Evolutionary conservation across 129 eudicot species (phyloP), one percentile per base, ranked within the genome.

Genomic region (Pseudognaphalium luteoalbum): DNA sequence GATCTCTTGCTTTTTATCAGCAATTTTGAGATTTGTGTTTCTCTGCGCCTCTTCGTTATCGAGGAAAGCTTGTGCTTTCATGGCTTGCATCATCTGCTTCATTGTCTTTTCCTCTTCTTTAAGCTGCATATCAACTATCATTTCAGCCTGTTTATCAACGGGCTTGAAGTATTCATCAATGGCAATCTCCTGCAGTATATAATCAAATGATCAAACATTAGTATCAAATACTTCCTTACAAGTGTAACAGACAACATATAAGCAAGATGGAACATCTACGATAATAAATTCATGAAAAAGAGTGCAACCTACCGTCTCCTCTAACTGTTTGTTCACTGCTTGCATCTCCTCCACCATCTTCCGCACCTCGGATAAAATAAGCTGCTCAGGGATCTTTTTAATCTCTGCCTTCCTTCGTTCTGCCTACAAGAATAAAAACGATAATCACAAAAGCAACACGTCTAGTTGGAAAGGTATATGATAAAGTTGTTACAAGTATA

Each of bases 321-420:
- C 99, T 30, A 95, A 79, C 86, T 84, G 86, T 76, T 89, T 95
- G 79, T 95, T 95, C 59, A 95, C 77, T 63, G 91, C 78, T 78
- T 91, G 88, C 99, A 95, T 95, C 71, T 95, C 94, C 63, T 89
- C 87, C 44, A 95, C 99, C 99, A 95, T 95, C 67, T 78, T 78
- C 62, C 96, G 90, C 41, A 95, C 96, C 86, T 91, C 97, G 8
- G 99, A 86, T 72, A 95, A 47, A 42, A 91, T 91, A 25, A 94
- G 81, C 78, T 91, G 92, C 68, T 94, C 98, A 11, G 97, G 98
- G 51, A 89, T 86, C 85, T 86, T 94, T 52, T 71, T 83, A 30
- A 87, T 70, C 52, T 90, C 92, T 12, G 70, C 84, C 66, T 91
- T 95, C 85, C 68, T 89, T 71, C 61, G 71, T 73, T 89, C 87